These are phyloP conservation scores for Gloeostereum incarnatum DNA, from an alignment of 768 basidiomycete genomes.

Conservation along the genomic window DNA sequence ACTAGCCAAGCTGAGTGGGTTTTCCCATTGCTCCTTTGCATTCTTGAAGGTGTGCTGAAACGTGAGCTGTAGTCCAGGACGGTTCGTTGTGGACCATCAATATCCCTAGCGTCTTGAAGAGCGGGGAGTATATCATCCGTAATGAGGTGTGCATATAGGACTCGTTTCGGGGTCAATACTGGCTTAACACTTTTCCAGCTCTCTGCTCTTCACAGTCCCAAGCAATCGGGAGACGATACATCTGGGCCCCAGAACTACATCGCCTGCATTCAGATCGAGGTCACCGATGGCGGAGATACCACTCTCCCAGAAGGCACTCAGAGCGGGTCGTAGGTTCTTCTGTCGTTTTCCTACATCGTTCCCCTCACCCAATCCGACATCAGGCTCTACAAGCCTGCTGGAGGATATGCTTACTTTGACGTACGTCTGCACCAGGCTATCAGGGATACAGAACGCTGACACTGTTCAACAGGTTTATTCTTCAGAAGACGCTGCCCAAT, in stretches of 20 bases:
- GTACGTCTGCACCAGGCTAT: too few relatives aligned
- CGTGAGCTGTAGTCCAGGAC: too few relatives aligned
- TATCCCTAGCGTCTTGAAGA: constrained; percentile 12
- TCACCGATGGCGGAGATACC: constrained; percentile 3
- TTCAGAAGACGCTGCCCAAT: too few relatives aligned
- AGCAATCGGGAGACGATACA: constrained; percentile 10
- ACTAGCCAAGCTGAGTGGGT: constrained; percentile 13
- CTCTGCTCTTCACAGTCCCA: constrained; percentile 13
- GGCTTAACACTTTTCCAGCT: constrained; percentile 1
- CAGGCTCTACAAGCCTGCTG: constrained; percentile 6
- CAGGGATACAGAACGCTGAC: too few relatives aligned
- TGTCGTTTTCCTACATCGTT: background rate
- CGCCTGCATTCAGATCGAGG: constrained; percentile 7
- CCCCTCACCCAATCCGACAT: background rate
- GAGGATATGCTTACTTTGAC: constrained; percentile 6
- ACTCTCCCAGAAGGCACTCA: constrained; percentile 4
- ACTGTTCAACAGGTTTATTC: too few relatives aligned
- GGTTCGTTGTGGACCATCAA: constrained; percentile 13
- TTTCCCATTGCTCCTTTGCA: background rate
- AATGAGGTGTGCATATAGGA: constrained; percentile 10
- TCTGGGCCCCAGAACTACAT: constrained; percentile 14
- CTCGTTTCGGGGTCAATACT: background rate
- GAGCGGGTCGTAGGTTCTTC: constrained; percentile 4
- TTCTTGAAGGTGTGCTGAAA: too few relatives aligned
- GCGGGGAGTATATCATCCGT: constrained; percentile 14